Conservation (phyloP, 2,329 filamentous ascomycete species). For the Scolecobasidium constrictum region DNA sequence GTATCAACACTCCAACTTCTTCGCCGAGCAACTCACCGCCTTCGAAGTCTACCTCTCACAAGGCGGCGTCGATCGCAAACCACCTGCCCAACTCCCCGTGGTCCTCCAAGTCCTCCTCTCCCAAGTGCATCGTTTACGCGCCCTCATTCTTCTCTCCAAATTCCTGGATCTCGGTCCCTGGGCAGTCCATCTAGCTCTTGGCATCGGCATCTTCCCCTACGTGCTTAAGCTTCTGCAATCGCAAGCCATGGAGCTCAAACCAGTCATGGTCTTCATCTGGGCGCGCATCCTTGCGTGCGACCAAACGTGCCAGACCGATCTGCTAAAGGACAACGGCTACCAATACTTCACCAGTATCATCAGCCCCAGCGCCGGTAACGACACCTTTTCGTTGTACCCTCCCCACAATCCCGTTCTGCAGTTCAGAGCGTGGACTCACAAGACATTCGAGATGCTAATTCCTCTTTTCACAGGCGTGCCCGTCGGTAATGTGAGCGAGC, state of each 20-base stretch:
- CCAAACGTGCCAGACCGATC: constrained; percentile 80
- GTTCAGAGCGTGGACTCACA: background rate
- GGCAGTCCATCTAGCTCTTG: constrained; percentile 95
- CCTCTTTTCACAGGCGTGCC: constrained; percentile 48
- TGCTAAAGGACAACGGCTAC: constrained; percentile 94
- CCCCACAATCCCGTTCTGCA: background rate
- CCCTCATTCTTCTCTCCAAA: constrained; percentile 80
- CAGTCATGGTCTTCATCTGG: constrained; percentile 99
- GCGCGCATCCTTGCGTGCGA: constrained; percentile 91
- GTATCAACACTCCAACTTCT: constrained; percentile 91
- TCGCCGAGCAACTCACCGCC: constrained; percentile 90
- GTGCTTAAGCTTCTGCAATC: constrained; percentile 96
- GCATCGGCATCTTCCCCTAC: constrained; percentile 97
- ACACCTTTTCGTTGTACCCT: background rate
- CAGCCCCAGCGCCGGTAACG: constrained; percentile 43
- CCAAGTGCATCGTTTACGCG: constrained; percentile 85
- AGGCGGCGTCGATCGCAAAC: constrained; percentile 72
- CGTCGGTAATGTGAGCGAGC: constrained; percentile 80
- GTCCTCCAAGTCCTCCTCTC: constrained; percentile 92
- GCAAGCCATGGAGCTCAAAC: constrained; percentile 85
- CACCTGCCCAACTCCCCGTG: constrained; percentile 90
- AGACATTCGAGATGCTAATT: background rate
- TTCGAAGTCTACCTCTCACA: constrained; percentile 91
- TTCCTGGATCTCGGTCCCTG: constrained; percentile 94
- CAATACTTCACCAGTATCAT: constrained; percentile 93